Conservation (phyloP, 768 basidiomycete genomes). For the Trametes cingulata region DNA sequence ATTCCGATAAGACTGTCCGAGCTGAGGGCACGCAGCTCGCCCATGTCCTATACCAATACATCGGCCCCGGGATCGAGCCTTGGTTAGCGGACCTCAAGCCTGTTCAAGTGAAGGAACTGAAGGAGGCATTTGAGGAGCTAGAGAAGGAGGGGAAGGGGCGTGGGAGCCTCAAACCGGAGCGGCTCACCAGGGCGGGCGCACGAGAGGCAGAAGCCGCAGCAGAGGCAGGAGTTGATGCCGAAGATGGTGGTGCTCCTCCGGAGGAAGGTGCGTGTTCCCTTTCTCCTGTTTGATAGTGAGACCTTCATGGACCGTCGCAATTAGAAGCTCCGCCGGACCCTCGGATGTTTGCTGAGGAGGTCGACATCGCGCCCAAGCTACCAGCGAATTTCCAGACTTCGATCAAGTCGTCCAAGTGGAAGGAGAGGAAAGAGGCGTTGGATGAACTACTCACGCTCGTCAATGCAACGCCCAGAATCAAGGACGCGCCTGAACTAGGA, state of each 20-base stretch:
- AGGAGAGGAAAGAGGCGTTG: constrained; percentile 90
- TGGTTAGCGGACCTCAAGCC: constrained; percentile 91
- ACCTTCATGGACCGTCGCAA: constrained; percentile 4
- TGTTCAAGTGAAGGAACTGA: constrained; percentile 94
- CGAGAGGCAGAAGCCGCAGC: constrained; percentile 61
- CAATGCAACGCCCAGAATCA: constrained; percentile 69
- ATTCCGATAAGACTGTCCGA: constrained; percentile 93
- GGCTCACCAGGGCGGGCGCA: constrained; percentile 74
- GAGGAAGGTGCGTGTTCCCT: constrained; percentile 46
- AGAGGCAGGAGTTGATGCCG: constrained; percentile 40
- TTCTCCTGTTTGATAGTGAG: neutral
- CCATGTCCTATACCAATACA: constrained; percentile 79
- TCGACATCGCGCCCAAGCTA: constrained; percentile 75
- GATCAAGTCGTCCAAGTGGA: constrained; percentile 94
- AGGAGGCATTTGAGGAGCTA: constrained; percentile 83
- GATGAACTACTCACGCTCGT: constrained; percentile 79
- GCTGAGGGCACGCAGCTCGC: constrained; percentile 83
- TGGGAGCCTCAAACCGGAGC: constrained; percentile 75
- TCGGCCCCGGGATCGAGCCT: constrained; percentile 78
- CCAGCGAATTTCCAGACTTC: constrained; percentile 72
- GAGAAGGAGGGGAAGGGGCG: constrained; percentile 86
- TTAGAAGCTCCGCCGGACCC: constrained; percentile 69
- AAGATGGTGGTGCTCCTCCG: constrained; percentile 35
- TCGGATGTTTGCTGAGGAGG: constrained; percentile 74
- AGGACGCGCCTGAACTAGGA: constrained; percentile 74